Base-by-base conservation (phyloP, 768 basidiomycete genomes). In the Suillus fuscotomentosus region DNA sequence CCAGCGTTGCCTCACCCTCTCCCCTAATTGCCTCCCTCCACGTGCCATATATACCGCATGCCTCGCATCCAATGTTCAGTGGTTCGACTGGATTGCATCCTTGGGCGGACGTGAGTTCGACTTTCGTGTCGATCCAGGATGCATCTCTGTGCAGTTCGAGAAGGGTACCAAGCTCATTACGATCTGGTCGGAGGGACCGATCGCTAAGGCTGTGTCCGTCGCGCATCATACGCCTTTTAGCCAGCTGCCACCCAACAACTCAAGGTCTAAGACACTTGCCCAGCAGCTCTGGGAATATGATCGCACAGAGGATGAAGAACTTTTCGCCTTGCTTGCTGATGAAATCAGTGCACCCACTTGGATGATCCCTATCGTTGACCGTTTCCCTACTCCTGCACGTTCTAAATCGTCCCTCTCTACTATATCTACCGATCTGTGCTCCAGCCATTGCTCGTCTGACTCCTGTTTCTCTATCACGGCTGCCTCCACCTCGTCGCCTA, bases 71-170 rank as follows among this genome's bases (percentile, higher is more conserved):
- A 85, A 85, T 63, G 82, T 93, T 36, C 88, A 90, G 70, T 94
- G 92, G 92, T 87, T 87, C 64, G 86, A 90, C 72, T 94, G 92
- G 92, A 90, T 92, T 61, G 69, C 81, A 54, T 79, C 84, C 65
- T 84, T 93, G 51, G 90, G 91, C 15, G 82, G 84, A 68, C 77
- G 79, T 63, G 88, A 90, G 77, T 88, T 93, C 71, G 91, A 93
- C 75, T 83, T 94, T 65, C 88, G 90, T 76, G 84, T 92, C 69
- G 89, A 93, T 73, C 92, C 92, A 66, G 91, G 90, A 65, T 87
- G 84, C 73, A 85, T 94, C 67, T 88, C 88, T 65, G 78, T 91
- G 66, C 89, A 88, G 66, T 81, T 83, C 71, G 82, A 81, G 62
- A 79, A 73, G 63, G 71, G 73, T 27, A 75, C 78, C 63, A 81